Evolutionary conservation across 352 stramenopile genomes (phyloP).

Genomic region (Globisporangium yorkense): DNA sequence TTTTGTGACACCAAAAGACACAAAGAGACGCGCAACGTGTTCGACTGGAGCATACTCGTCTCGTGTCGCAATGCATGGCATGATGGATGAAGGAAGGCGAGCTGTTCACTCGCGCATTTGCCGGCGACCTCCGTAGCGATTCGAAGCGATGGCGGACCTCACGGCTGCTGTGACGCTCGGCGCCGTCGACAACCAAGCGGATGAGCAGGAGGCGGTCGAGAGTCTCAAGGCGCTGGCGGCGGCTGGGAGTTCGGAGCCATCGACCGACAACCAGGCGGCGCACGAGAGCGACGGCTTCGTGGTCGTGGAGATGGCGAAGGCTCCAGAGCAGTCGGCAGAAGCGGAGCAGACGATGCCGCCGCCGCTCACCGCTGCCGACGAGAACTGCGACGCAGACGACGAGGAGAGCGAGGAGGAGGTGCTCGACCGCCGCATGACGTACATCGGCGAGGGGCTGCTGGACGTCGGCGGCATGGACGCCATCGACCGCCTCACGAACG

Average conservation of each 20-base stretch:
- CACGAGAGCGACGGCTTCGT: background rate
- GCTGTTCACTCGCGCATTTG: too few species aligned
- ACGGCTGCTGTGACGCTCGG: too few species aligned
- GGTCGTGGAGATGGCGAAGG: background rate
- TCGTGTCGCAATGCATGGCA: too few species aligned
- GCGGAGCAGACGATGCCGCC: background rate
- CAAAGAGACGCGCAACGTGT: too few species aligned
- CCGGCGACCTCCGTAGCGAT: too few species aligned
- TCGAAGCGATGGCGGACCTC: background rate
- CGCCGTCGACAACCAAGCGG: background rate
- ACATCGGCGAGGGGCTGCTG: conserved; percentile 60
- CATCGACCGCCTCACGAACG: conserved; percentile 47
- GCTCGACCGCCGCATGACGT: conserved; percentile 44
- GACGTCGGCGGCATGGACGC: conserved; percentile 36
- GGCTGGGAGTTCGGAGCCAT: too few species aligned
- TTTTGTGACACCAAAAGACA: too few species aligned
- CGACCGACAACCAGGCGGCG: background rate
- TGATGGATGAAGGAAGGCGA: too few species aligned
- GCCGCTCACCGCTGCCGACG: background rate
- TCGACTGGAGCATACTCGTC: too few species aligned
- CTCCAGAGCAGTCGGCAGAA: background rate
- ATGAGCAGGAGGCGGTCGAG: background rate
- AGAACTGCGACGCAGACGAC: background rate
- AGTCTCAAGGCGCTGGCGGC: background rate
- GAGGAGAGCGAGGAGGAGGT: background rate